A percentile compares a stretch with the other conserved stretches of the same genome.
phyloP scores from a whole-genome alignment of 208 protist genomes.

The Trypanosoma mega region DNA sequence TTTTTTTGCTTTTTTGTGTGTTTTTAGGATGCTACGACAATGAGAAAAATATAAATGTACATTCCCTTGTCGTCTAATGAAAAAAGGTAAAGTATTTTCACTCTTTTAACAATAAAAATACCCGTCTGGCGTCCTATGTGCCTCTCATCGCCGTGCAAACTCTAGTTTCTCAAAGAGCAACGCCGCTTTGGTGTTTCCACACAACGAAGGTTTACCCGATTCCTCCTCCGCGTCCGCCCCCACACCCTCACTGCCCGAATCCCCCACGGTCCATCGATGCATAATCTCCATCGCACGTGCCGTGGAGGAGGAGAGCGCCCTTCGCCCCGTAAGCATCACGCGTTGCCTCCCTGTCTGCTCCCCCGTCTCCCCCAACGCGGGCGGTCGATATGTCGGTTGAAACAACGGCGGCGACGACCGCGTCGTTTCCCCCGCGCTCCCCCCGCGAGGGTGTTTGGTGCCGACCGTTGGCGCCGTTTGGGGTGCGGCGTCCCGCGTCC shows the following conservation, averaged over 20 bases:
- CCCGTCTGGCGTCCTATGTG: no score
- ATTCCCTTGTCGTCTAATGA: no score
- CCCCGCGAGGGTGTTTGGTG: no score
- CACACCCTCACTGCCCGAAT: no score
- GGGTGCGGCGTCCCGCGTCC: slow-evolving; percentile 22
- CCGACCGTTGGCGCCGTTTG: background rate
- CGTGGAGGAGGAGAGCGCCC: background rate
- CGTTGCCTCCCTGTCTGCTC: background rate
- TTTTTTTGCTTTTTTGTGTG: no score
- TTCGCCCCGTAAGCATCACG: background rate
- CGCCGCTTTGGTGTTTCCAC: background rate
- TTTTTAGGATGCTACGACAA: no score
- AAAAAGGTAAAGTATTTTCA: no score
- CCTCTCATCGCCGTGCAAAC: slow-evolving; percentile 6
- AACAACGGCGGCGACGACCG: background rate
- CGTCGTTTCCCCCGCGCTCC: background rate
- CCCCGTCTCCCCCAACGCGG: background rate
- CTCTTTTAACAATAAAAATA: no score
- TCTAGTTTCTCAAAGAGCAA: slow-evolving; percentile 16
- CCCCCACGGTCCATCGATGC: background rate
- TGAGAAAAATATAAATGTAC: no score
- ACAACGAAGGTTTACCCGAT: no score
- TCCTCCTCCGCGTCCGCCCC: no score
- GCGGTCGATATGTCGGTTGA: background rate
- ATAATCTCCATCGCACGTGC: background rate